Percentiles rank a stretch among this genome's conserved stretches.
These are phyloP conservation scores for Brasenia schreberi DNA, from an alignment of 164 flowering plant genomes.

Conservation along the genomic window DNA sequence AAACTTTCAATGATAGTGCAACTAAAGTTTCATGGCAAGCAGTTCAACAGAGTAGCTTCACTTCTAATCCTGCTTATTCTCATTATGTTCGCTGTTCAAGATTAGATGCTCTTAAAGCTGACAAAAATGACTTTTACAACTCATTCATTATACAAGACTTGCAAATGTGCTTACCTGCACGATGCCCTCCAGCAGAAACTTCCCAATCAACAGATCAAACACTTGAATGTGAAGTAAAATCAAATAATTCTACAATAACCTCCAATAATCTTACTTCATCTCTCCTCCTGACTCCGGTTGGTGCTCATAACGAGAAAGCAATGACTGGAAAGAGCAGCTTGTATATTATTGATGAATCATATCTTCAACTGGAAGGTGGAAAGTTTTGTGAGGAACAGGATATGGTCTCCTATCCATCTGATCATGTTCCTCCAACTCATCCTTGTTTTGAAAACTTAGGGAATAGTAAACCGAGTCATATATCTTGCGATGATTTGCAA, in stretches of 20 bases:
- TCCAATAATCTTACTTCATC: background rate
- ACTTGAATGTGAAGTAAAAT: background rate
- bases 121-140: constrained; percentile 7
- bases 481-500: background rate
- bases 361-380: background rate
- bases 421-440: background rate
- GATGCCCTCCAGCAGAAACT: constrained; percentile 6
- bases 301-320: background rate
- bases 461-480: background rate
- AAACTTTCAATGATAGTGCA: constrained; percentile 9
- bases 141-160: constrained; percentile 11
- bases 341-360: background rate
- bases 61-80: constrained; percentile 8
- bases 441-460: background rate
- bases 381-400: background rate
- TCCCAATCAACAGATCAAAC: constrained; percentile 3
- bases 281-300: background rate
- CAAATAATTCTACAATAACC: background rate
- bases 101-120: constrained; percentile 1
- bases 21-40: constrained; percentile 7
- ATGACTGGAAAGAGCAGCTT: background rate
- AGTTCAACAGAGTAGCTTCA: constrained; percentile 6
- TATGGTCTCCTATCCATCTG: background rate
- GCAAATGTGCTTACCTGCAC: constrained; percentile 9
- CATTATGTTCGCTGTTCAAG: constrained; percentile 4